phyloP scores from a whole-genome alignment of 768 basidiomycete species.

The Pulveroboletus sp. region DNA sequence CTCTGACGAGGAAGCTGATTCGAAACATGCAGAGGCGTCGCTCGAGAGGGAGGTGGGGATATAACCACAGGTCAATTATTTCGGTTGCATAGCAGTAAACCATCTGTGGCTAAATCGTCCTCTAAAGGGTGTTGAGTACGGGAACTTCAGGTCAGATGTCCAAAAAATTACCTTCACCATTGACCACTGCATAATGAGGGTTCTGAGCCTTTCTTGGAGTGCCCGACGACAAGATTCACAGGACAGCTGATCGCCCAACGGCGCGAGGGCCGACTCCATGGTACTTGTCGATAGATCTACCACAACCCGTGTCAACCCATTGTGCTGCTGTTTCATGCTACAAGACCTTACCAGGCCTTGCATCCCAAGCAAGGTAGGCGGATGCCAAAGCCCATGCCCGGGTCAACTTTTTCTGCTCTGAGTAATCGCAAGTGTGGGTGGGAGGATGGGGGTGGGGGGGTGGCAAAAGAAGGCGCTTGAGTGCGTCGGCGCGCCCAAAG shows the following conservation, averaged over 20 bases:
- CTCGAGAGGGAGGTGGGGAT: neutral
- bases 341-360: conserved; percentile 57
- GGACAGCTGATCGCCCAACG: conserved; percentile 61
- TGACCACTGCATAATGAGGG: conserved; percentile 71
- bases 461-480: conserved; percentile 71
- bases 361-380: conserved; percentile 82
- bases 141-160: neutral
- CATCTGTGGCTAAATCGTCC: conserved; percentile 45
- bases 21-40: neutral
- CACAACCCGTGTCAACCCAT: neutral
- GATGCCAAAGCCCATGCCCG: conserved; percentile 80
- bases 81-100: neutral
- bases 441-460: conserved; percentile 77
- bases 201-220: conserved; percentile 62
- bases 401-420: conserved; percentile 73
- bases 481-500: conserved; percentile 75
- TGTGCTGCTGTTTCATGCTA: neutral
- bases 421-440: conserved; percentile 60
- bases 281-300: conserved; percentile 67
- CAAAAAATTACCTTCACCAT: conserved; percentile 55
- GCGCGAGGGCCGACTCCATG: conserved; percentile 68
- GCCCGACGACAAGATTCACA: conserved; percentile 65
- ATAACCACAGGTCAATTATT: conserved; percentile 2
- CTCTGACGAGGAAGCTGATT: neutral
- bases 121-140: conserved; percentile 31